Percentiles rank a stretch among this genome's conserved stretches.
These are phyloP conservation scores for Podaxis carcinomalis DNA, from an alignment of 768 basidiomycete species.

Conservation along the genomic window DNA sequence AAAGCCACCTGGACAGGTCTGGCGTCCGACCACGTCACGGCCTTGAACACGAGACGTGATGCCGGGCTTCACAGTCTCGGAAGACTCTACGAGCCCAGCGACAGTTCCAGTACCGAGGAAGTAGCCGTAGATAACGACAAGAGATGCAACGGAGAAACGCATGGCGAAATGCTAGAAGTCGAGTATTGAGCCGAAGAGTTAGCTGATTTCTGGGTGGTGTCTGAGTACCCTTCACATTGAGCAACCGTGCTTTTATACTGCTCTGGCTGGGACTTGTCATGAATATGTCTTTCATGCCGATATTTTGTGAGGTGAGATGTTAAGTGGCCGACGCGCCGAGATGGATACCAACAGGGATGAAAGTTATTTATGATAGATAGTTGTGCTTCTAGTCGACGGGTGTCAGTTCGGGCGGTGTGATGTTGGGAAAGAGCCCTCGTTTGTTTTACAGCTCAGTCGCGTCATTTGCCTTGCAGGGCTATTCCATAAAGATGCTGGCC, in stretches of 20 bases:
- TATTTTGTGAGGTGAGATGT: too few species aligned
- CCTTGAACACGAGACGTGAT: neutral
- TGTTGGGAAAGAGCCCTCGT: neutral
- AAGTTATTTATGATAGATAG: neutral
- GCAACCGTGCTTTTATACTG: neutral
- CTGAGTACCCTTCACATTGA: neutral
- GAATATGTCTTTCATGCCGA: neutral
- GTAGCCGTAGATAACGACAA: neutral
- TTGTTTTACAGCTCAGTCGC: too few species aligned
- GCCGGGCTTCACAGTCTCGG: neutral
- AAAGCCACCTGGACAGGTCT: neutral
- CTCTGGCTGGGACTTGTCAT: neutral
- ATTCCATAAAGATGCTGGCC: too few species aligned
- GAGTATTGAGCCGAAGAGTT: neutral
- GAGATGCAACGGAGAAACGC: constrained; percentile 1
- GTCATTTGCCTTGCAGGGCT: too few species aligned
- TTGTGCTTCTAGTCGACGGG: neutral
- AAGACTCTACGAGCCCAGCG: neutral
- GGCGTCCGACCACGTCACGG: neutral
- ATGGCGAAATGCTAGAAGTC: neutral
- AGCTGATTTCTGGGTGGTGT: neutral
- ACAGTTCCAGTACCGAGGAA: neutral
- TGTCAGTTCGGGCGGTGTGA: neutral
- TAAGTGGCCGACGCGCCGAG: neutral
- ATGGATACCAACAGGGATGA: neutral